Evolutionary conservation across 345 rosid genomes (phyloP).

Genomic region (Trapa bicornis): DNA sequence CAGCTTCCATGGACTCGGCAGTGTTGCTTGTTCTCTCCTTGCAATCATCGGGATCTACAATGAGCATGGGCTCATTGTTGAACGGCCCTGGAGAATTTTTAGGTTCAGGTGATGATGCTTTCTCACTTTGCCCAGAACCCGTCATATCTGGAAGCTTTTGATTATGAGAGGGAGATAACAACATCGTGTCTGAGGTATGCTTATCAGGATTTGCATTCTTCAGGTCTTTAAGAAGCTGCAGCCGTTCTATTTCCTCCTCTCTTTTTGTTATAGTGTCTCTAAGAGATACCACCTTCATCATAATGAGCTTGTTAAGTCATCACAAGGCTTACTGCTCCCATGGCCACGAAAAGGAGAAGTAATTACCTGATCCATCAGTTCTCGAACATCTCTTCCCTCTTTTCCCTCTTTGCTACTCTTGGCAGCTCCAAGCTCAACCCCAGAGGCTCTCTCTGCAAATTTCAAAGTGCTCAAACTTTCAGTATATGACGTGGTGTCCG

Average conservation of each 20-base stretch:
- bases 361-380: slow-evolving; percentile 75
- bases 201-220: slow-evolving; percentile 25
- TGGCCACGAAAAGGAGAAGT: too few species aligned
- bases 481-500: slow-evolving; percentile 53
- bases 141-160: slow-evolving; percentile 3
- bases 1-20: slow-evolving; percentile 8
- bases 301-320: background rate
- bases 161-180: slow-evolving; percentile 11
- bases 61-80: slow-evolving; percentile 17
- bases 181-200: slow-evolving; percentile 10
- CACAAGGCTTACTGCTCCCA: background rate
- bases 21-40: slow-evolving; percentile 36
- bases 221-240: slow-evolving; percentile 44
- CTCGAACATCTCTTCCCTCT: slow-evolving; percentile 70
- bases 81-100: slow-evolving; percentile 14
- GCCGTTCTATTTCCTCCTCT: slow-evolving; percentile 78
- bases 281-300: slow-evolving; percentile 57
- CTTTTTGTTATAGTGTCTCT: slow-evolving; percentile 64
- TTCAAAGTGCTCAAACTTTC: slow-evolving; percentile 82
- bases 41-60: slow-evolving; percentile 25
- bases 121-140: slow-evolving; percentile 6
- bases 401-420: slow-evolving; percentile 52
- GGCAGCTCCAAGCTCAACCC: slow-evolving; percentile 97
- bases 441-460: slow-evolving; percentile 93
- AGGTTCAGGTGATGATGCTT: slow-evolving; percentile 8